Evolutionary conservation across 1,284 basidiomycete species (phyloP), one percentile per base, ranked within the genome.

Genomic region (Cutaneotrichosporon sp.): DNA sequence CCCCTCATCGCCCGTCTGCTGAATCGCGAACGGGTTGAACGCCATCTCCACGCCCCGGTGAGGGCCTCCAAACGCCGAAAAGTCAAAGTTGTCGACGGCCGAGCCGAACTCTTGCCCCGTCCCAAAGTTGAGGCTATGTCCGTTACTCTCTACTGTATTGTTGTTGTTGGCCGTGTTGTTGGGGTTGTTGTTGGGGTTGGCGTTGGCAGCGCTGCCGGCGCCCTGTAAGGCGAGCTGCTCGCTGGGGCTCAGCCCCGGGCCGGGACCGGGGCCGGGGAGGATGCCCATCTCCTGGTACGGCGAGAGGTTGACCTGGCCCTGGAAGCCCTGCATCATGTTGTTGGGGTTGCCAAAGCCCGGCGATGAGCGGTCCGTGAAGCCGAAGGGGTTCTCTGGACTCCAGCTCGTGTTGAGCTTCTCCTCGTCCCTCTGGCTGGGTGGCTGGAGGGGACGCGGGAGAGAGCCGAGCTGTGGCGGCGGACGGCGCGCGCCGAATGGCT

Each of bases 11-110:
- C 62, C 65, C 32, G 77, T 76, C 61, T 81, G 80, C 21, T 74
- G 70, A 49, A 81, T 67, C 10, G 79, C 78, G 62, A 81, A 81
- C 10, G 80, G 80, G 65, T 81, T 81, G 71, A 81, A 81, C 9
- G 64, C 60, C 49, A 69, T 64, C 55, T 69, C 71, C 62, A 64
- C 61, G 38, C 57, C 68, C 22, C 62, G 57, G 62, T 57, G 67
- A 13, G 61, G 36, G 50, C 75, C 65, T 6, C 75, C 73, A 32
- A 81, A 68, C 62, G 77, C 73, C 14, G 68, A 42, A 57, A 80
- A 78, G 66, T 78, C 76, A 59, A 78, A 77, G n/a, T 61, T 63
- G 57, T 75, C 74, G 14, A 69, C 60, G 31, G 73, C 72, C 21
- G 73, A 36, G 42, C 74, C 69, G 62, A 76, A 71, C 58, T 74